Conservation (phyloP, 2,329 filamentous ascomycete species). For the Hirsutella thompsonii region DNA sequence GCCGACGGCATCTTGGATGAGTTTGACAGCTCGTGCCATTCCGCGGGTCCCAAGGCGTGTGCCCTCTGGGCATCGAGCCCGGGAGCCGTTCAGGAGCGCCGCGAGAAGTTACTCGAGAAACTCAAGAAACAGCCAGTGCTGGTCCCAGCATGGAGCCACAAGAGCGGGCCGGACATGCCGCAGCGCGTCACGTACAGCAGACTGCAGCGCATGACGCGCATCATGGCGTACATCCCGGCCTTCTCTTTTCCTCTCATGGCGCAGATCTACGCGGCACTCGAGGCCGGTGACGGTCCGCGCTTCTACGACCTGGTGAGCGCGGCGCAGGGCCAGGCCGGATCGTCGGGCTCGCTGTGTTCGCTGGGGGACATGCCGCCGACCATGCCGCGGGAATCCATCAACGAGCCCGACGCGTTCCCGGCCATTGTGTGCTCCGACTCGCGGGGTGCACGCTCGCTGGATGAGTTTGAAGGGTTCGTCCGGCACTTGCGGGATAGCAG, state of each 20-base stretch:
- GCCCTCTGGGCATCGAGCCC: constrained; percentile 26
- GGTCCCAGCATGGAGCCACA: constrained; percentile 16
- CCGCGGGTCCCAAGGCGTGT: constrained; percentile 34
- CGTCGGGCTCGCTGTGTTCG: not conserved
- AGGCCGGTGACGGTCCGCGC: constrained; percentile 28
- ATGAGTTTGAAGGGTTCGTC: constrained; percentile 21
- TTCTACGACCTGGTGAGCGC: constrained; percentile 23
- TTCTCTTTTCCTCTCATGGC: constrained; percentile 28
- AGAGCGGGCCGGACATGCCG: constrained; percentile 25
- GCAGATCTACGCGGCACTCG: constrained; percentile 26
- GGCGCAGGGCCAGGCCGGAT: not conserved
- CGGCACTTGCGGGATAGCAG: constrained; percentile 22
- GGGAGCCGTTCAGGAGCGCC: constrained; percentile 22
- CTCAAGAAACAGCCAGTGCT: constrained; percentile 30
- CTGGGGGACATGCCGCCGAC: constrained; percentile 15
- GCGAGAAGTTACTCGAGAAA: constrained; percentile 24
- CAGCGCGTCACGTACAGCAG: constrained; percentile 36
- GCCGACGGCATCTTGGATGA: constrained; percentile 38
- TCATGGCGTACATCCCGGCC: constrained; percentile 31
- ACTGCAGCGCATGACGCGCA: constrained; percentile 28
- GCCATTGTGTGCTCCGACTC: constrained; percentile 33
- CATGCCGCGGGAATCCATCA: constrained; percentile 11
- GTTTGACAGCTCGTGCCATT: constrained; percentile 41
- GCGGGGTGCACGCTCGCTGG: constrained; percentile 16
- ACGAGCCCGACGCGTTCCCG: constrained; percentile 25